These are phyloP conservation scores for Didymella exigua DNA, from an alignment of 2,329 filamentous ascomycete genomes.

Conservation along the genomic window DNA sequence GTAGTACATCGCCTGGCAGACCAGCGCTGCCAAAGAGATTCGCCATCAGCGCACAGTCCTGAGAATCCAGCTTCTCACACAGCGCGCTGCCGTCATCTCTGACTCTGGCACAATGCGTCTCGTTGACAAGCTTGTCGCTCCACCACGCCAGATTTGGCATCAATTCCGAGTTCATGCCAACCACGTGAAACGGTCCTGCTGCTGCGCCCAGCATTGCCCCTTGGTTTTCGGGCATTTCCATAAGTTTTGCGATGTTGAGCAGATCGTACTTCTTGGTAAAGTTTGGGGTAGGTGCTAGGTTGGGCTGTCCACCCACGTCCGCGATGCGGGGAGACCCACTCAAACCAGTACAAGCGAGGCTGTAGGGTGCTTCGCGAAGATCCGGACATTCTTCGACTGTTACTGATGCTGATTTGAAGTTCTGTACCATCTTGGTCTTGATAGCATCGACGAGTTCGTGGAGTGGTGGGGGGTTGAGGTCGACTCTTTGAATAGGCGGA, in stretches of 20 bases:
- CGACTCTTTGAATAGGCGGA: neutral
- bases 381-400: conserved; percentile 45
- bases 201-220: conserved; percentile 25
- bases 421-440: neutral
- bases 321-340: conserved; percentile 49
- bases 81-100: conserved; percentile 5
- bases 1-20: conserved; percentile 15
- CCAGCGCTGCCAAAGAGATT: conserved; percentile 24
- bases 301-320: conserved; percentile 54
- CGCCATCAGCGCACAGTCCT: conserved; percentile 26
- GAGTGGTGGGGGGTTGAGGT: conserved; percentile 1
- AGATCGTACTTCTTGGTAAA: conserved; percentile 17
- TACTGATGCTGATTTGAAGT: conserved; percentile 4
- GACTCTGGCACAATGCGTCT: conserved; percentile 19
- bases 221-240: conserved; percentile 19
- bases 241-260: conserved; percentile 12
- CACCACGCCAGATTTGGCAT: conserved; percentile 21
- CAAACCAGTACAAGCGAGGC: conserved; percentile 50
- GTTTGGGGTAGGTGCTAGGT: conserved; percentile 20
- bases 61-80: conserved; percentile 14
- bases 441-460: conserved; percentile 6
- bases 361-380: conserved; percentile 47
- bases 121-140: conserved; percentile 3
- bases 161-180: conserved; percentile 24
- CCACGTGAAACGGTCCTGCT: conserved; percentile 22